Conservation (phyloP, 2,329 filamentous ascomycete species). For the Myriosclerotinia scirpicola region DNA sequence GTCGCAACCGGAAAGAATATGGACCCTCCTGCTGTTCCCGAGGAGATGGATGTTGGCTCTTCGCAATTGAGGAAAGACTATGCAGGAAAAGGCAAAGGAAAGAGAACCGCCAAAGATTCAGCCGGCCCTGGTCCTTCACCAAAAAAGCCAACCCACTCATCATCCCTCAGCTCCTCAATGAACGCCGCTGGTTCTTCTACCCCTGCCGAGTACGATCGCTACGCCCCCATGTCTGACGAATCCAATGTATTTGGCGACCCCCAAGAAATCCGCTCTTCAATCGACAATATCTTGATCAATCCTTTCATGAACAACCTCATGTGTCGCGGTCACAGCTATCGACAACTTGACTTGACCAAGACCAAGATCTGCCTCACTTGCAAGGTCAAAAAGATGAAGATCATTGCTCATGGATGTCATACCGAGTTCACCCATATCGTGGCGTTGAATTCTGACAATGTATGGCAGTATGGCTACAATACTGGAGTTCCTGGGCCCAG, state of each 20-base stretch:
- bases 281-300: constrained; percentile 10
- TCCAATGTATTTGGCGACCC: constrained; percentile 8
- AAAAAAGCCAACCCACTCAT: background rate
- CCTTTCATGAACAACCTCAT: constrained; percentile 21
- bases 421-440: constrained; percentile 10
- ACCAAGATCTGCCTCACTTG: constrained; percentile 8
- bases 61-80: background rate
- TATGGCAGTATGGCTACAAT: background rate
- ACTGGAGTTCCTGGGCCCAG: accelerated
- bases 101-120: background rate
- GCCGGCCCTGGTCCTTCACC: background rate
- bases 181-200: background rate
- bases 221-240: background rate
- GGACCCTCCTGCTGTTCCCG: background rate
- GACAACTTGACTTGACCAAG: background rate
- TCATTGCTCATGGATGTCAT: constrained; percentile 8
- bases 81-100: background rate
- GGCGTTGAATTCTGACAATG: background rate
- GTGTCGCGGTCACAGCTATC: background rate
- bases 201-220: background rate
- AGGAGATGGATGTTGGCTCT: background rate
- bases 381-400: background rate
- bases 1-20: background rate
- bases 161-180: background rate
- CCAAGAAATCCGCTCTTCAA: background rate